Conservation (phyloP, 768 basidiomycete genomes). For the Suillus cothurnatus region DNA sequence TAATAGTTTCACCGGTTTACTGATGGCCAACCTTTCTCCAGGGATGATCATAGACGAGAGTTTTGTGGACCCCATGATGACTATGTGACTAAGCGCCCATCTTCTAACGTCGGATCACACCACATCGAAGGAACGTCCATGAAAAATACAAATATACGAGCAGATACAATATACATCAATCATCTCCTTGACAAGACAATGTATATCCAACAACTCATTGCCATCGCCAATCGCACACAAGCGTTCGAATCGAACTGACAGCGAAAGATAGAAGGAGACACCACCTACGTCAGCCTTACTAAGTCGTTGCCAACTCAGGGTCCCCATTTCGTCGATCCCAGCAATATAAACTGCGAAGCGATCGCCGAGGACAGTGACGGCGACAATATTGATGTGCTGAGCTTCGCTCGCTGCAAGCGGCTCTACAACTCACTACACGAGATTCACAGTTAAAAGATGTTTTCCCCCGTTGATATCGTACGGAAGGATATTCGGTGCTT, state of each 20-base stretch:
- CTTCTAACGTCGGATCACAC: background rate
- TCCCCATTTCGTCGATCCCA: too few species aligned
- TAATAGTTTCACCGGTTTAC: too few species aligned
- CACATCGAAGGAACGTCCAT: background rate
- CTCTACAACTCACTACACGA: too few species aligned
- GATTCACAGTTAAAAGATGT: too few species aligned
- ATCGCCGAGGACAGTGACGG: too few species aligned
- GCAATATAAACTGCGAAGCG: too few species aligned
- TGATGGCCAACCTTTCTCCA: background rate
- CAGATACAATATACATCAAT: background rate
- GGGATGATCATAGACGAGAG: background rate
- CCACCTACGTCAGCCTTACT: background rate
- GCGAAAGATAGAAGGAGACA: background rate
- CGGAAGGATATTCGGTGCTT: too few species aligned
- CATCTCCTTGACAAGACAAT: background rate
- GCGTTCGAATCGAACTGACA: background rate
- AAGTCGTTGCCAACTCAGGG: too few species aligned
- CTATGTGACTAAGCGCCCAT: background rate
- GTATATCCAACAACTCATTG: background rate
- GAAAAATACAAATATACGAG: background rate
- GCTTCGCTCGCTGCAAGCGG: too few species aligned
- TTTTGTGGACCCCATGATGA: background rate
- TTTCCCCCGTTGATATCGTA: too few species aligned
- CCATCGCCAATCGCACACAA: background rate
- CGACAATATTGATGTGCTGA: too few species aligned